Base-by-base conservation (phyloP, 495 filamentous ascomycete species). In the Penicillium macrosclerotiorum region DNA sequence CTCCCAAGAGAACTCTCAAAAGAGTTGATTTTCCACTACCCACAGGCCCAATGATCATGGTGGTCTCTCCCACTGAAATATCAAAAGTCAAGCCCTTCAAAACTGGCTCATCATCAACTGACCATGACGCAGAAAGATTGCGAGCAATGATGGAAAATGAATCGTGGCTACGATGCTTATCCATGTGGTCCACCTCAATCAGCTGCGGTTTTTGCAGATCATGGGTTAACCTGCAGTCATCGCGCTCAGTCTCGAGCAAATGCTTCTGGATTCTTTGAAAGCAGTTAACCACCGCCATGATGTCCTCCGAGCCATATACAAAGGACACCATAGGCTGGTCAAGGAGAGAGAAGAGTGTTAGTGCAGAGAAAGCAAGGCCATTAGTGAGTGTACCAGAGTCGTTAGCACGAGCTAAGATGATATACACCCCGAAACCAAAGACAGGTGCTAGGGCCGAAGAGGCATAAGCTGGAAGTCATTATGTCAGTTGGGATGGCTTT, bases 11-110 rank as follows among this genome's bases (percentile, higher is more conserved):
- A 1, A 67, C 62, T 44, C 68, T 73, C 18, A 83, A 47, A 18
- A 82, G 46, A 4, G 73, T 74, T 3, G 73, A 73, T 45, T 81
- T 82, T 13, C 79, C 80, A 44, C 70, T 72, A 13, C 79, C 76
- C 1, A 81, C 74, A 8, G 78, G 74, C 2, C 79, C 80, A 22
- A 76, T 55, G 11, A 83, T 57, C 58, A 78, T 72, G 6, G 72
- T 80, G 1, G 77, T 60, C n/a, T 64, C 50, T 0, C 47, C 50
- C 3, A 55, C 47, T n/a, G 52, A 48, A 30, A 79, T 63, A 7
- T 42, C 50, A 25, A 71, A 37, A 12, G 36, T 39, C 23, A 57
- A 16, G 16, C 47, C 36, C 3, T 46, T 45, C 7, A 60, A 40
- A 6, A 57, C 29, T 16, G 53, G 43, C 17, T 54, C 49, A 17